These are phyloP conservation scores for Penicillium lagena DNA, from an alignment of 495 filamentous ascomycete species.

Conservation along the genomic window DNA sequence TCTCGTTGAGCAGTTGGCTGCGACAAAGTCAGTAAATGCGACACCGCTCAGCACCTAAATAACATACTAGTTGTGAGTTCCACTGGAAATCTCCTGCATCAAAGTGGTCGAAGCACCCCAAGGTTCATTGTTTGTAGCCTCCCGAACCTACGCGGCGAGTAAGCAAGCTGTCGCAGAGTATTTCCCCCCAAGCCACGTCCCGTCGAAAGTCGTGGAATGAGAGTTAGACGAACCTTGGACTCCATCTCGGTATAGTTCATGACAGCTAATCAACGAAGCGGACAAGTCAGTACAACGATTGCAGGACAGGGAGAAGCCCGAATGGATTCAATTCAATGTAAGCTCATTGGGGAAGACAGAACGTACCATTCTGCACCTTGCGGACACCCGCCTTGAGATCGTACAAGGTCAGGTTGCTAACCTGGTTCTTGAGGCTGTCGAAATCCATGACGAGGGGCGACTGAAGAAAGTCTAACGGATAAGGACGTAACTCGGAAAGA, in stretches of 20 bases:
- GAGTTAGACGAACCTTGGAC: conserved; percentile 63
- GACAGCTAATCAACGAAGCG: conserved; percentile 55
- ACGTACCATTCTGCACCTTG: conserved; percentile 95
- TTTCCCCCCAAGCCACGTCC: not conserved
- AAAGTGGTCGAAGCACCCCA: conserved; percentile 88
- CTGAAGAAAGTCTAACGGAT: conserved; percentile 7
- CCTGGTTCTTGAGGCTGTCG: conserved; percentile 74
- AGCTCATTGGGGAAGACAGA: not conserved
- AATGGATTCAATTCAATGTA: conserved; percentile 2
- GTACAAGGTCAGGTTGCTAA: conserved; percentile 92
- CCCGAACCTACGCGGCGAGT: conserved; percentile 61
- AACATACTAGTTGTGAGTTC: conserved; percentile 94
- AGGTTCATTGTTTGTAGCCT: conserved; percentile 97
- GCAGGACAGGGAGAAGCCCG: conserved; percentile 5
- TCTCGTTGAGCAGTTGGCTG: conserved; percentile 95
- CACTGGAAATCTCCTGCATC: conserved; percentile 98
- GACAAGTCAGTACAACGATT: conserved; percentile 7
- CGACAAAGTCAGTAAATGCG: conserved; percentile 6
- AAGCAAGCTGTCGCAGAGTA: conserved; percentile 8
- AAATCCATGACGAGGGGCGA: conserved; percentile 65
- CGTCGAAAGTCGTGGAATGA: not conserved
- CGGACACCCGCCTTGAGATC: conserved; percentile 95
- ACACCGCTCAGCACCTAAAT: conserved; percentile 5
- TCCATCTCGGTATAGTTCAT: conserved; percentile 99
- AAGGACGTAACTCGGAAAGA: not conserved